Base-by-base conservation (phyloP, 2,329 filamentous ascomycete species). In the Calonectria multiphialidica region DNA sequence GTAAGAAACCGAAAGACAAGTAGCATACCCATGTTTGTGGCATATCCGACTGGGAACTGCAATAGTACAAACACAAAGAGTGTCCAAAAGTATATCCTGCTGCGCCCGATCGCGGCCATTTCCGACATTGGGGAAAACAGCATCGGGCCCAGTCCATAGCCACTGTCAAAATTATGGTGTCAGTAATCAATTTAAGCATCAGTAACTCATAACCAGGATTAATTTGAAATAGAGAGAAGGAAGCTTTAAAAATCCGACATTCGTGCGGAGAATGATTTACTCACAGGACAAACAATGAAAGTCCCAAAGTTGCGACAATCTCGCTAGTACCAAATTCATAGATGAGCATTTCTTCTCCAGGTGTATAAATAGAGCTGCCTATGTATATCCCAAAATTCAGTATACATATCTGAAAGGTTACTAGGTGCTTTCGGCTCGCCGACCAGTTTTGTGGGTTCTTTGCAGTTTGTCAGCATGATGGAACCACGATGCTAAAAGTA, bases 1-100 rank as follows among this genome's bases (percentile, higher is more conserved):
- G 70, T 66, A 4, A 77, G n/a, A 33, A 77, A 78, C 28, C 76
- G 72, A 30, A 78, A 74, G 16, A 68, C 63, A 2, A 78, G 49
- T 13, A 78, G 66, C 66, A 75, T 74, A 16, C 45, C 55, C 16
- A 73, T 55, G 61, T 72, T 76, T 6, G 59, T 70, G 23, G 75
- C 73, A 3, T 72, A 65, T 0, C 68, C 75, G 0, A 66, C 63
- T 4, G 75, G 75, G 5, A 77, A 30, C 9, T 75, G 71, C 1
- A 68, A 45, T 1, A 75, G 4, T 5, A 72, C 64, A 50, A 77
- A 77, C 10, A 70, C n/a, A 12, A 74, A 44, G 33, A 78, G 71
- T 0, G 76, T 68, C 37, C 70, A 49, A 44, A 78, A 68, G 55
- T 72, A 77, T 3, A 78, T 47, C 18, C 42, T 42, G 16, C 71